Percentiles rank a stretch among this genome's conserved stretches.
Evolutionary conservation across 176 grass and related monocot species (phyloP).

Genomic region (Oryza coarctata): DNA sequence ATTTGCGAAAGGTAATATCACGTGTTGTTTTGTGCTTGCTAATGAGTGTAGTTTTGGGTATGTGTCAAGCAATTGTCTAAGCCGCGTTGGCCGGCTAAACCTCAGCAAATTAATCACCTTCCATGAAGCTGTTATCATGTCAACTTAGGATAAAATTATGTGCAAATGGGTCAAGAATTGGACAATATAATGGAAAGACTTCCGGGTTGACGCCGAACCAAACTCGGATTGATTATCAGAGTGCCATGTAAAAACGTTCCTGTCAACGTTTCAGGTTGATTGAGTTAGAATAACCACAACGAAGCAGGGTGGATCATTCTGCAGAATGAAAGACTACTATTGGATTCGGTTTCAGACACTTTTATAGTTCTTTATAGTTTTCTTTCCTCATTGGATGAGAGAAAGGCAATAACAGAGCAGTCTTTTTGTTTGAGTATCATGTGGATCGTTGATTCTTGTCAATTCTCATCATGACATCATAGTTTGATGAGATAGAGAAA

Average conservation of each 20-base stretch:
- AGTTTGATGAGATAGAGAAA: conserved; percentile 37
- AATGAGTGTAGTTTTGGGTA: neutral
- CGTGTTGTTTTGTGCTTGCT: conserved; percentile 8
- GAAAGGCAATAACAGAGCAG: conserved; percentile 18
- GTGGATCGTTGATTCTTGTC: conserved; percentile 10
- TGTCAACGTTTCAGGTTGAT: neutral
- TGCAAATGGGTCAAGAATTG: conserved; percentile 9
- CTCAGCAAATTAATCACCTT: conserved; percentile 25
- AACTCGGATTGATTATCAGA: neutral
- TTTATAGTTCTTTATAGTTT: conserved; percentile 32
- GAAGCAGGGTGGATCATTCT: conserved; percentile 1
- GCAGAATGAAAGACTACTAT: neutral
- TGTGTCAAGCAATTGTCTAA: conserved; percentile 27
- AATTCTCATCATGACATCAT: conserved; percentile 36
- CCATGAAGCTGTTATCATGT: conserved; percentile 31
- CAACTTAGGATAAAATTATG: conserved; percentile 25
- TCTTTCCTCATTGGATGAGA: conserved; percentile 9
- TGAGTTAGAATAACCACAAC: conserved; percentile 4
- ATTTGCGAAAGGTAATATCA: conserved; percentile 1
- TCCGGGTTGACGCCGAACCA: neutral
- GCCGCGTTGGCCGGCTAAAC: neutral
- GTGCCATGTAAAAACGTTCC: neutral
- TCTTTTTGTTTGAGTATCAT: conserved; percentile 31
- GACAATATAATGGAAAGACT: neutral
- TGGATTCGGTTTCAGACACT: conserved; percentile 31